phyloP scores from a whole-genome alignment of 345 rosid genomes.

The Diplotaxis tenuifolia region DNA sequence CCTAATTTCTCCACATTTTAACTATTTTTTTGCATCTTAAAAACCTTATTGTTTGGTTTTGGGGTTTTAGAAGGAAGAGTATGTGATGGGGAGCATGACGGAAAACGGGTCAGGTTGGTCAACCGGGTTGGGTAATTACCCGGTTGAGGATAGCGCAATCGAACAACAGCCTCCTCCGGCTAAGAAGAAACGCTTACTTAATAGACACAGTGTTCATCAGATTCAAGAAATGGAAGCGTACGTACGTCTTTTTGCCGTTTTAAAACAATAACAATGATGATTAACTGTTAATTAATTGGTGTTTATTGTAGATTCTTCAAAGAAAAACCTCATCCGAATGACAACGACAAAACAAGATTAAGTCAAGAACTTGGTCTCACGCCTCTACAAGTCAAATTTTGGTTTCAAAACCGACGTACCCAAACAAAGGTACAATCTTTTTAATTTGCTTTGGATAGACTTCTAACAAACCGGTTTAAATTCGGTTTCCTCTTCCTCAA shows the following conservation, averaged over 20 bases:
- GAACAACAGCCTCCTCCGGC: conserved; percentile 26
- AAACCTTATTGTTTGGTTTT: not conserved
- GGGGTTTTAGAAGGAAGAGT: conserved; percentile 58
- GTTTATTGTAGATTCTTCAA: conserved; percentile 58
- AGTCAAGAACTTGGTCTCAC: conserved; percentile 74
- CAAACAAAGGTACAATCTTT: conserved; percentile 60
- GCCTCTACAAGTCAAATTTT: conserved; percentile 90
- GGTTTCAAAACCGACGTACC: conserved; percentile 92
- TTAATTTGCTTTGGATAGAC: not conserved
- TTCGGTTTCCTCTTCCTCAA: too few relatives aligned
- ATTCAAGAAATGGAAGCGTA: conserved; percentile 95
- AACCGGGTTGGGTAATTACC: conserved; percentile 62
- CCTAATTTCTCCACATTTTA: not conserved
- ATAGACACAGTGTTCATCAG: conserved; percentile 81
- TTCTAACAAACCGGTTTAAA: not conserved
- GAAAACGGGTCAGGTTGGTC: conserved; percentile 66
- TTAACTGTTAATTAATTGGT: not conserved
- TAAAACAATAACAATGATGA: too few relatives aligned
- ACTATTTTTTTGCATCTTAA: not conserved
- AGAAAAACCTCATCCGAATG: conserved; percentile 74
- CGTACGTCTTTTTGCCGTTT: conserved; percentile 22
- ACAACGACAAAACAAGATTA: conserved; percentile 57
- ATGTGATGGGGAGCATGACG: conserved; percentile 48
- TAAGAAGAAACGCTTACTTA: conserved; percentile 67
- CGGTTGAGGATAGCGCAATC: conserved; percentile 41